These are phyloP conservation scores for Blastobotrys petasosporus DNA, from an alignment of 1,139 yeast genomes.

Conservation along the genomic window DNA sequence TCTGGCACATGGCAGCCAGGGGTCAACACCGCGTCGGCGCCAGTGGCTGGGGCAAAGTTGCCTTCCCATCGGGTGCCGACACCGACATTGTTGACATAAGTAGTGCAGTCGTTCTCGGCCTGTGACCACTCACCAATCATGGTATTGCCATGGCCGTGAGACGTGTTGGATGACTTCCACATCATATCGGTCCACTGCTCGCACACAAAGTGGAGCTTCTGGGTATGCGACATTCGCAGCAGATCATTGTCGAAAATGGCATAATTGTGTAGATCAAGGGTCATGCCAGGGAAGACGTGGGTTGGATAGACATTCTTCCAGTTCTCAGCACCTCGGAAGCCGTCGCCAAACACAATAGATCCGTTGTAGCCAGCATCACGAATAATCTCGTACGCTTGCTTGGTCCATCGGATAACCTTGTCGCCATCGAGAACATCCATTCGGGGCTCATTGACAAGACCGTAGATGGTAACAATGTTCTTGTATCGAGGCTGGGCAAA, in stretches of 20 bases:
- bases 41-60: conserved; percentile 23
- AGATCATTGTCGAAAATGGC: conserved; percentile 53
- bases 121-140: conserved; percentile 87
- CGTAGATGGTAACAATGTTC: conserved; percentile 74
- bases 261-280: conserved; percentile 53
- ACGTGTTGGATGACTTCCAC: conserved; percentile 48
- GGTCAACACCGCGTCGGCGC: conserved; percentile 21
- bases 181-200: conserved; percentile 46
- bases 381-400: conserved; percentile 29
- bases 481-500: conserved; percentile 59
- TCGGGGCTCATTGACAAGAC: conserved; percentile 54
- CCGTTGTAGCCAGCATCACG: conserved; percentile 27
- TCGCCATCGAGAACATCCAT: conserved; percentile 26
- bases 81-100: conserved; percentile 85
- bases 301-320: conserved; percentile 33
- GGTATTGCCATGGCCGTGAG: conserved; percentile 49
- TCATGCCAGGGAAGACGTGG: conserved; percentile 62
- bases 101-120: conserved; percentile 88
- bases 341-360: conserved; percentile 33
- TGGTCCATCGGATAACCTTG: conserved; percentile 32
- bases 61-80: conserved; percentile 81
- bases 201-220: conserved; percentile 31
- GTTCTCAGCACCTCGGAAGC: conserved; percentile 30
- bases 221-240: conserved; percentile 55
- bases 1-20: conserved; percentile 27